Percentiles rank a stretch among this genome's conserved stretches.
phyloP scores from a whole-genome alignment of 768 basidiomycete genomes.

The Serendipita vermifera region DNA sequence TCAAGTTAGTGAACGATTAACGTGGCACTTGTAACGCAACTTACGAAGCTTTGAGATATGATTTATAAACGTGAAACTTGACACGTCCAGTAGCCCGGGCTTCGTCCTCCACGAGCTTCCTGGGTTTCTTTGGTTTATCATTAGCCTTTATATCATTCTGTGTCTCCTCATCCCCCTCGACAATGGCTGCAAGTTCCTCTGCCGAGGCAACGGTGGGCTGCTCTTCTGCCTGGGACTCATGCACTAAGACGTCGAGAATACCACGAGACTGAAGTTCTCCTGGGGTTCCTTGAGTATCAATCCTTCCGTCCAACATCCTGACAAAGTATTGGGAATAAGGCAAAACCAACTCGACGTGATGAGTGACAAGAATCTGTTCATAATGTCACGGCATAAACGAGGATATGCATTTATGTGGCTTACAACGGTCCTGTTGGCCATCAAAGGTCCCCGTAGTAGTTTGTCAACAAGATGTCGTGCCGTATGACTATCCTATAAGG shows the following conservation, averaged over 20 bases:
- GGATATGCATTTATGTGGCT: slow-evolving; percentile 9
- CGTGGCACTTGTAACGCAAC: background rate
- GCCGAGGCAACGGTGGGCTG: slow-evolving; percentile 4
- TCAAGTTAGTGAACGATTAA: background rate
- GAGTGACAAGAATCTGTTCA: slow-evolving; percentile 42
- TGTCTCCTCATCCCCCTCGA: background rate
- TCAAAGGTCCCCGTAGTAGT: slow-evolving; percentile 17
- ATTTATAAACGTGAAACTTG: slow-evolving; percentile 18
- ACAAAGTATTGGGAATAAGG: slow-evolving; percentile 61
- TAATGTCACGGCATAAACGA: background rate
- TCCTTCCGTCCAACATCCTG: slow-evolving; percentile 68
- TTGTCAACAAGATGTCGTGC: slow-evolving; percentile 15
- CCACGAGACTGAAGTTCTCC: slow-evolving; percentile 50
- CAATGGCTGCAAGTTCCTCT: background rate
- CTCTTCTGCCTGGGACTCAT: slow-evolving; percentile 16
- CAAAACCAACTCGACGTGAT: slow-evolving; percentile 72
- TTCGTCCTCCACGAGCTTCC: slow-evolving; percentile 17
- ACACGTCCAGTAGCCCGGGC: slow-evolving; percentile 15
- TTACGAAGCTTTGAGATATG: slow-evolving; percentile 19
- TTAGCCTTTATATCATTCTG: background rate
- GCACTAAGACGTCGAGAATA: slow-evolving; percentile 44
- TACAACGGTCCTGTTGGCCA: slow-evolving; percentile 21
- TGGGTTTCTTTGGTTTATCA: background rate
- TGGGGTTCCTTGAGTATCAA: slow-evolving; percentile 60
- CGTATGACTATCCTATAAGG: slow-evolving; percentile 14